These are phyloP conservation scores for slime mould (Dictyostelium discoideum) DNA, from an alignment of 78 protist species.

Conservation along the genomic window DNA sequence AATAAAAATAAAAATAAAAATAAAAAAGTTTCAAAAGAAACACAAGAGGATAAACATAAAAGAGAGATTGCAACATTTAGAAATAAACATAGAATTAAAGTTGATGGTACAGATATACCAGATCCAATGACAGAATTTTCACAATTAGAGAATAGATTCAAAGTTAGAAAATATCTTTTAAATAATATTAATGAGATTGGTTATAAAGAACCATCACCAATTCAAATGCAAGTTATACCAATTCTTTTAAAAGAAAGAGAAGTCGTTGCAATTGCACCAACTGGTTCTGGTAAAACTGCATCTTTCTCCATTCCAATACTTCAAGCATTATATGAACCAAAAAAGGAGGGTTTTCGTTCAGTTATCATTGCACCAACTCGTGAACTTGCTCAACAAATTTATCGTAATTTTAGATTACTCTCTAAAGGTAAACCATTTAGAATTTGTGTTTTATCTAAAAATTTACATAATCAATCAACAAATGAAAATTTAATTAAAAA, in stretches of 20 bases:
- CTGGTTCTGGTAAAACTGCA: constrained; percentile 97
- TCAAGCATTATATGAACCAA: constrained; percentile 25
- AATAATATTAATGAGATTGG: constrained; percentile 18
- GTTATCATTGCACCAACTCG: constrained; percentile 92
- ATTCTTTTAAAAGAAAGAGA: constrained; percentile 85
- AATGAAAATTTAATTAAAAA: constrained; percentile 17
- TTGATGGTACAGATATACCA: constrained; percentile 68
- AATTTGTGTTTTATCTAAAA: constrained; percentile 59
- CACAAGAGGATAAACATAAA: constrained; percentile 16
- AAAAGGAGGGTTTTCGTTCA: constrained; percentile 81
- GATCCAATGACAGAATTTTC: constrained; percentile 42
- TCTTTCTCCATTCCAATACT: constrained; percentile 91
- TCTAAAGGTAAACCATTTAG: constrained; percentile 42
- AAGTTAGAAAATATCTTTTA: constrained; percentile 28
- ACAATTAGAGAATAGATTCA: constrained; percentile 22
- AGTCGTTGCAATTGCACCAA: constrained; percentile 93
- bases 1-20: not conserved
- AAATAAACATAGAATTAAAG: constrained; percentile 40
- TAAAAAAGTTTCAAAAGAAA: constrained; percentile 5
- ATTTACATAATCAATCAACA: not conserved
- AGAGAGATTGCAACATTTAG: constrained; percentile 9
- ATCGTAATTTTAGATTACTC: constrained; percentile 56
- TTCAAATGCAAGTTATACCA: constrained; percentile 85
- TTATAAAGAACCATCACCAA: constrained; percentile 77
- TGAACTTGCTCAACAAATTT: constrained; percentile 92